phyloP scores from a whole-genome alignment of 805 yeast species.

The Sugiyamaella americana region DNA sequence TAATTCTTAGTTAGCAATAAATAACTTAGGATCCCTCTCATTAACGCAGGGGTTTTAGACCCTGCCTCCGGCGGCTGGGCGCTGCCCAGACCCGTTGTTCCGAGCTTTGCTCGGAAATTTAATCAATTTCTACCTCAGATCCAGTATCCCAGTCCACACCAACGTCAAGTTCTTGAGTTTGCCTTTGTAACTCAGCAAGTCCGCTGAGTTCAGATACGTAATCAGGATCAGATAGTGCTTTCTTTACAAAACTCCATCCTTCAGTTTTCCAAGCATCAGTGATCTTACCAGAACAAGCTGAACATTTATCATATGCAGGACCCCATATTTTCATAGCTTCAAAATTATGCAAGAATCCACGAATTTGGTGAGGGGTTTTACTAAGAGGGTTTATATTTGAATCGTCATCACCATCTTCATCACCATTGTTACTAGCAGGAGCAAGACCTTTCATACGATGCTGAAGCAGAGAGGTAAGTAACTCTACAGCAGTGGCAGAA shows the following conservation, averaged over 20 bases:
- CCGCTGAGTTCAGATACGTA: slow-evolving; percentile 79
- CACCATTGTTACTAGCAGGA: slow-evolving; percentile 26
- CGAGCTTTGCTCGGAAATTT: no score
- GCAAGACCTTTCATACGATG: slow-evolving; percentile 48
- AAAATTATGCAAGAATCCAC: slow-evolving; percentile 75
- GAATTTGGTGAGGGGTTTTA: slow-evolving; percentile 70
- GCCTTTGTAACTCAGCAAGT: slow-evolving; percentile 60
- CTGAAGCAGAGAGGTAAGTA: slow-evolving; percentile 68
- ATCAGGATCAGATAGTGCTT: slow-evolving; percentile 58
- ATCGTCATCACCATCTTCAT: slow-evolving; percentile 21
- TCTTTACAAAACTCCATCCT: slow-evolving; percentile 79
- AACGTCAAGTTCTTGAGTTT: slow-evolving; percentile 54
- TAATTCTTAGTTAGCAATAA: no score
- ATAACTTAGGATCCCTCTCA: no score
- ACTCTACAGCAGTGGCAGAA: slow-evolving; percentile 77
- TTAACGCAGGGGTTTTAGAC: no score
- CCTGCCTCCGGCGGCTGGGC: no score
- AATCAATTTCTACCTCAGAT: slow-evolving; percentile 15
- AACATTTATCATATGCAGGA: slow-evolving; percentile 69
- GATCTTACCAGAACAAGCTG: slow-evolving; percentile 74
- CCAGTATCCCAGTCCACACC: slow-evolving; percentile 34
- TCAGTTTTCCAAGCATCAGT: slow-evolving; percentile 42
- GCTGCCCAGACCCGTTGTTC: no score
- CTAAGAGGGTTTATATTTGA: slow-evolving; percentile 48
- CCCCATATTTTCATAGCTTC: slow-evolving; percentile 60